Conservation (phyloP, 2,329 filamentous ascomycete species). For the Xylaria sp. region DNA sequence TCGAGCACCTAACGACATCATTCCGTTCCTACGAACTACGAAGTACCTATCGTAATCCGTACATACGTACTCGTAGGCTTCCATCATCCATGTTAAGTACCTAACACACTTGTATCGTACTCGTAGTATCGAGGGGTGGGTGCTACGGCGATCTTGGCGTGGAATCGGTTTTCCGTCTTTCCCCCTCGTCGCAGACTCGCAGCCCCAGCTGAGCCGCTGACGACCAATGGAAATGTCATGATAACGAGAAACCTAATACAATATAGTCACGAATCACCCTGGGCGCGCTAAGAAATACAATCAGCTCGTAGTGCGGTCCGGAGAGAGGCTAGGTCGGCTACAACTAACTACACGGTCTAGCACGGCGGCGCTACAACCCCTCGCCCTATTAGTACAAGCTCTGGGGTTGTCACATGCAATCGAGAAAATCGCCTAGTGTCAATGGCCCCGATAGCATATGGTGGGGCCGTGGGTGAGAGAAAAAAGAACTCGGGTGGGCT, state of each 20-base stretch:
- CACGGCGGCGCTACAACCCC: not conserved
- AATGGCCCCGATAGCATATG: not conserved
- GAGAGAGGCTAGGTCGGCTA: too few species aligned
- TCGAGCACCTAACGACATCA: too few species aligned
- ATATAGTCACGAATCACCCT: not conserved
- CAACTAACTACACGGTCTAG: too few species aligned
- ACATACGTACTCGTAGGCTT: too few species aligned
- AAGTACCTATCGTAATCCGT: too few species aligned
- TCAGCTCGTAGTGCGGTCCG: too few species aligned
- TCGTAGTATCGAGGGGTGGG: too few species aligned
- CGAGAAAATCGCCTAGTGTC: not conserved
- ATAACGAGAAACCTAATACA: not conserved
- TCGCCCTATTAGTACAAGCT: not conserved
- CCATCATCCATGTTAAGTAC: too few species aligned
- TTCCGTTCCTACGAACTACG: too few species aligned
- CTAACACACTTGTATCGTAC: too few species aligned
- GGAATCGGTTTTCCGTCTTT: not conserved
- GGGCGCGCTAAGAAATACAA: not conserved
- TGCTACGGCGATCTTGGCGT: not conserved
- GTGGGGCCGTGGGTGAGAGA: not conserved
- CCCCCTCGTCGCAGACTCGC: not conserved
- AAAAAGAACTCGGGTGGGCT: not conserved
- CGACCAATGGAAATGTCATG: not conserved
- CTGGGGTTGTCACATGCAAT: not conserved
- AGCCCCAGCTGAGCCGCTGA: not conserved